Evolutionary conservation across 768 basidiomycete species (phyloP).

Genomic region (Pleurotus giganteus): DNA sequence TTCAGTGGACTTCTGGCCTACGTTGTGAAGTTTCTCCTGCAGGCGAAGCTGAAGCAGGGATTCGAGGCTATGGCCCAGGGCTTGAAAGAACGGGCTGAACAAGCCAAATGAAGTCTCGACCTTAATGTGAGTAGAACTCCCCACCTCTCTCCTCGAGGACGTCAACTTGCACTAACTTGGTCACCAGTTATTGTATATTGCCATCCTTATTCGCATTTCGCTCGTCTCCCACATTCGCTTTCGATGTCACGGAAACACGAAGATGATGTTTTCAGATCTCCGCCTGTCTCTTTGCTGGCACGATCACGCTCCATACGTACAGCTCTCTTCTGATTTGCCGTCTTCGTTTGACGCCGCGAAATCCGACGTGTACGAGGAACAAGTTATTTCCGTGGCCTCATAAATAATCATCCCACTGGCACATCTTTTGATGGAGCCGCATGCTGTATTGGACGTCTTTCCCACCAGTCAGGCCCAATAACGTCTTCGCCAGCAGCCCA

Average conservation of each 20-base stretch:
- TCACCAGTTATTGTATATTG: no score
- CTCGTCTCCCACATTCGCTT: neutral
- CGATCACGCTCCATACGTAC: neutral
- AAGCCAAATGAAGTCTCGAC: slow-evolving; percentile 11
- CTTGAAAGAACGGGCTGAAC: slow-evolving; percentile 52
- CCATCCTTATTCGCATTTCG: neutral
- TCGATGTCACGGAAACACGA: neutral
- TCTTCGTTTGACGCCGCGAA: slow-evolving; percentile 3
- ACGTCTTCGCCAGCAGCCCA: neutral
- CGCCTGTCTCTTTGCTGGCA: neutral
- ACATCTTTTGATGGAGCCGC: slow-evolving; percentile 1
- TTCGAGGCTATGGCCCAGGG: slow-evolving; percentile 56
- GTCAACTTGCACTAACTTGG: no score
- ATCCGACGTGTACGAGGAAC: slow-evolving; percentile 10
- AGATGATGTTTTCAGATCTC: neutral
- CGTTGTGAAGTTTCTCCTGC: slow-evolving; percentile 43
- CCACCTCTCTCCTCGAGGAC: no score
- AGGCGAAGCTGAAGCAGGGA: slow-evolving; percentile 38
- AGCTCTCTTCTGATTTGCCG: neutral
- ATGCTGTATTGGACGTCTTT: neutral
- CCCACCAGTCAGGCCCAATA: slow-evolving; percentile 1
- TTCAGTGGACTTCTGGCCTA: slow-evolving; percentile 59
- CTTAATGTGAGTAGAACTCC: no score
- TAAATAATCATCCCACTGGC: neutral
- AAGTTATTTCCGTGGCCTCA: slow-evolving; percentile 5